A percentile compares a stretch with the other conserved stretches of the same genome.
These are phyloP conservation scores for Pythium scleroteichum DNA, from an alignment of 352 stramenopile genomes.

Conservation along the genomic window DNA sequence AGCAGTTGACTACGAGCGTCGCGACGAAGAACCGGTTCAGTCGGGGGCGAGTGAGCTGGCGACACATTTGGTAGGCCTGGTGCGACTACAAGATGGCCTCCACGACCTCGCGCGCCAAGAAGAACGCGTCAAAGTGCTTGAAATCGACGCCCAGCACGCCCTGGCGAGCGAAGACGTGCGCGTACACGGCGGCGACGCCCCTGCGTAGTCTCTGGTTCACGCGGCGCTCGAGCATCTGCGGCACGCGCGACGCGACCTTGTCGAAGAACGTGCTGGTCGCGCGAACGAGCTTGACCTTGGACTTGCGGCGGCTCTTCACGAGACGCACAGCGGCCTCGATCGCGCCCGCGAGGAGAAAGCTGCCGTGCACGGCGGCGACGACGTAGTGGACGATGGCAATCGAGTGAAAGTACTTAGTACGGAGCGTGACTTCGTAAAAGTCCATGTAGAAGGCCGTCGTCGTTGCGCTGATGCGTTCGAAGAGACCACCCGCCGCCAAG, in stretches of 20 bases:
- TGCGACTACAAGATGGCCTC: conserved; percentile 22
- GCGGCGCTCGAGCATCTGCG: neutral
- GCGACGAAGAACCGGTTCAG: conserved; percentile 26
- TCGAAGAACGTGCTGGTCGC: neutral
- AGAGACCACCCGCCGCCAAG: neutral
- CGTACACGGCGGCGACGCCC: neutral
- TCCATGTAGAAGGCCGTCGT: neutral
- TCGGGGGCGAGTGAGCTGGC: conserved; percentile 8
- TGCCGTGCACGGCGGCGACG: neutral
- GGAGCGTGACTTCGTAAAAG: neutral
- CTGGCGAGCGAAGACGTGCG: neutral
- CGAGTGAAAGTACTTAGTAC: neutral
- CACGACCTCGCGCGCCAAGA: conserved; percentile 22
- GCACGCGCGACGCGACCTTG: neutral
- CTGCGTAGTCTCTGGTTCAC: neutral
- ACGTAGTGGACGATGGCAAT: neutral
- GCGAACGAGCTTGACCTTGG: neutral
- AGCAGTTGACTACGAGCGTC: conserved; percentile 29
- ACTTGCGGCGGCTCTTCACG: neutral
- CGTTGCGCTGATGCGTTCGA: neutral
- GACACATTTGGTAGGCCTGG: conserved; percentile 29
- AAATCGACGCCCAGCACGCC: conserved; percentile 28
- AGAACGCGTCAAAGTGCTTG: conserved; percentile 27
- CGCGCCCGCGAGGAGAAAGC: neutral
- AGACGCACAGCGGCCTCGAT: neutral